Conservation (phyloP, 2,329 filamentous ascomycete genomes). For the Claviceps monticola region DNA sequence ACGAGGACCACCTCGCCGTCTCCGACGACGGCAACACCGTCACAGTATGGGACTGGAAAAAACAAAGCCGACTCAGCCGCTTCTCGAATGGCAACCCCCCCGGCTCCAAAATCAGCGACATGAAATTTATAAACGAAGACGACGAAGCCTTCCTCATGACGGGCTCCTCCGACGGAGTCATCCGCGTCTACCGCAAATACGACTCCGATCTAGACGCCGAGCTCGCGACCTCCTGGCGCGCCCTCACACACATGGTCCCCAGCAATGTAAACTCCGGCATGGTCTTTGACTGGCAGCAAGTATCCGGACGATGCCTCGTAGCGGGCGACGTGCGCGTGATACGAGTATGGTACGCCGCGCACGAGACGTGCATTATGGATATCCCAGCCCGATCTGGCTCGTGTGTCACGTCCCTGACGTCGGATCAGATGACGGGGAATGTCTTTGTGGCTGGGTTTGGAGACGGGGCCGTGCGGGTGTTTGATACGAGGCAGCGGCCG, state of each 20-base stretch:
- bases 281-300: constrained; percentile 98
- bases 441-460: constrained; percentile 94
- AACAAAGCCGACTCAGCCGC: constrained; percentile 56
- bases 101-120: constrained; percentile 83
- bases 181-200: constrained; percentile 88
- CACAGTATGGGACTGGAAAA: constrained; percentile 87
- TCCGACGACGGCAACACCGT: constrained; percentile 88
- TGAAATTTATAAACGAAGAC: constrained; percentile 97
- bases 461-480: constrained; percentile 86
- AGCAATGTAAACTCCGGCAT: constrained; percentile 91
- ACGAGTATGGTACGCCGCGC: constrained; percentile 87
- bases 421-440: constrained; percentile 94
- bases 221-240: constrained; percentile 81
- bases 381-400: constrained; percentile 90
- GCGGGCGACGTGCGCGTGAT: constrained; percentile 94
- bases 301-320: constrained; percentile 87
- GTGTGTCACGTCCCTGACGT: constrained; percentile 90
- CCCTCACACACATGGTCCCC: constrained; percentile 82
- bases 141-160: constrained; percentile 91
- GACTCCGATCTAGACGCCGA: constrained; percentile 64
- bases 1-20: constrained; percentile 88
- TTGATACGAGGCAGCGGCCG: constrained; percentile 73
- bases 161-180: constrained; percentile 85
- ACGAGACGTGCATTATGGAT: constrained; percentile 84
- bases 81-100: constrained; percentile 92